Percentiles rank a stretch among this genome's conserved stretches.
Conservation (phyloP, 371 early-diverging fungal genomes). For the Mortierella sp. region DNA sequence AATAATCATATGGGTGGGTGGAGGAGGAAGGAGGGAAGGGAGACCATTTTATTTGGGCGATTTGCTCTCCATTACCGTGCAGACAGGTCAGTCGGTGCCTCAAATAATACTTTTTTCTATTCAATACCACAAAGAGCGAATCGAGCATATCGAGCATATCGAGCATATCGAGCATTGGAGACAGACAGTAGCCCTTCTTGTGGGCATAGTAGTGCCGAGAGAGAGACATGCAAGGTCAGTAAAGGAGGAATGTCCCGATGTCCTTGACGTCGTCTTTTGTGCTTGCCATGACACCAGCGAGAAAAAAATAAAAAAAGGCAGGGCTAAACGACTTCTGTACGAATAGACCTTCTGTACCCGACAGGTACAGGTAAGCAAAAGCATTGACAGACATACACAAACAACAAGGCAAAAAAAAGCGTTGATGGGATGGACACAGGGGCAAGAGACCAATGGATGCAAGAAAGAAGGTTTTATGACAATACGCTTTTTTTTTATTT, state of each 20-base stretch:
- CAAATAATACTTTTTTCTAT: neutral
- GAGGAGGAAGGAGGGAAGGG: neutral
- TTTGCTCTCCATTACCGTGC: conserved; percentile 4
- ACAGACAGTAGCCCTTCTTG: too few species aligned
- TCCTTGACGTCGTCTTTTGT: conserved; percentile 2
- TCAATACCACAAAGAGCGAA: neutral
- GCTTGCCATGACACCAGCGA: conserved; percentile 2
- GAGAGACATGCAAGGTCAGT: neutral
- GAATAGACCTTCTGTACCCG: conserved; percentile 3
- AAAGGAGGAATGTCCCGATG: neutral
- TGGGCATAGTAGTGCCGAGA: too few species aligned
- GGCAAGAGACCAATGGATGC: too few species aligned
- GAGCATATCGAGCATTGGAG: neutral
- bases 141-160: conserved; percentile 1
- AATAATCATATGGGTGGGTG: neutral
- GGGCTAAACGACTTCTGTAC: too few species aligned
- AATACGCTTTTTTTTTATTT: neutral
- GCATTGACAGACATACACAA: neutral
- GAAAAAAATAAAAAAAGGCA: neutral
- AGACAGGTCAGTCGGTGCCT: conserved; percentile 6
- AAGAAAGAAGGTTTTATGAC: conserved; percentile 5
- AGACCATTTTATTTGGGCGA: conserved; percentile 2
- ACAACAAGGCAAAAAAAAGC: too few species aligned
- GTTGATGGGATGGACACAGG: neutral
- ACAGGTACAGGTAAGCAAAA: neutral